Percentiles rank a stretch among this genome's conserved stretches.
These are phyloP conservation scores for Crucihimalaya himalaica DNA, from an alignment of 345 rosid species.

Conservation along the genomic window DNA sequence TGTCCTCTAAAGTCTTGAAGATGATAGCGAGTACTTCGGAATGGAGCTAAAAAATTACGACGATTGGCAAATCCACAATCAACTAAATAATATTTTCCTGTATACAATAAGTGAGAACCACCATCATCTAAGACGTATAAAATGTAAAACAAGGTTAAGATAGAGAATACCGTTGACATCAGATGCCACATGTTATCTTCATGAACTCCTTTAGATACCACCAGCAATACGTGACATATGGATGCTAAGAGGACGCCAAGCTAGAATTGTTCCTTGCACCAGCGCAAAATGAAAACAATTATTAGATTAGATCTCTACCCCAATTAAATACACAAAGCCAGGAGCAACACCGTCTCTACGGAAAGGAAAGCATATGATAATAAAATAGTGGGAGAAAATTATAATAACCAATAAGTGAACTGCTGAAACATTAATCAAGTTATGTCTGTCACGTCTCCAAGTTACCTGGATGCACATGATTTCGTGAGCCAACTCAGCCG, in stretches of 20 bases:
- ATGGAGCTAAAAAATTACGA: too few species aligned
- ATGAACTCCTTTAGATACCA: slow-evolving; percentile 79
- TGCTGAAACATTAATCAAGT: background rate
- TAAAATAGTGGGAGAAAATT: background rate
- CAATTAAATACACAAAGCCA: background rate
- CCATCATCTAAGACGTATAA: background rate
- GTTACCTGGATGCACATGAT: slow-evolving; percentile 78
- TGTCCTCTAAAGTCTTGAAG: too few species aligned
- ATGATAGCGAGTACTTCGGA: too few species aligned
- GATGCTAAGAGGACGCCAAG: slow-evolving; percentile 79
- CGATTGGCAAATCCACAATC: too few species aligned
- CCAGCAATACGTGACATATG: slow-evolving; percentile 77
- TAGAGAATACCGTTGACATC: slow-evolving; percentile 58
- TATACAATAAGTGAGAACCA: too few species aligned
- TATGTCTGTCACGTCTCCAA: background rate
- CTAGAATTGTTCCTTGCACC: slow-evolving; percentile 68
- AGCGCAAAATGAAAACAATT: slow-evolving; percentile 30
- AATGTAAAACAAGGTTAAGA: slow-evolving; percentile 10
- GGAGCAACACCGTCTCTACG: background rate
- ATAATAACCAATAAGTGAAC: background rate
- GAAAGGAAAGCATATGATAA: background rate
- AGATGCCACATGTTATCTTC: slow-evolving; percentile 65
- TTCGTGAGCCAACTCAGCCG: slow-evolving; percentile 86
- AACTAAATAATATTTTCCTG: too few species aligned
- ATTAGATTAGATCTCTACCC: slow-evolving; percentile 38